Evolutionary conservation across 768 basidiomycete genomes (phyloP).

Genomic region (Neoboletus magnificus): DNA sequence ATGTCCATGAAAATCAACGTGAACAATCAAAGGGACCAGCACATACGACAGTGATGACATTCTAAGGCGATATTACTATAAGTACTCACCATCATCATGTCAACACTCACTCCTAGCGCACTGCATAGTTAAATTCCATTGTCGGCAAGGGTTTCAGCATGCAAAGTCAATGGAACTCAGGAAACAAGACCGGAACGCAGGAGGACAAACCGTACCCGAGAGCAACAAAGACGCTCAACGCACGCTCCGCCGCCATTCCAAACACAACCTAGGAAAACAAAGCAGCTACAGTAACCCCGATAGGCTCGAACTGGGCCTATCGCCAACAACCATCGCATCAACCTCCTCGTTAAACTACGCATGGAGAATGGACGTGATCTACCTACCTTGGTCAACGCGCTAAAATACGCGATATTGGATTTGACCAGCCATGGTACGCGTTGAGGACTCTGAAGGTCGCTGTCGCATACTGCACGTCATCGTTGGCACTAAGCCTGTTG

Average conservation of each 20-base stretch:
- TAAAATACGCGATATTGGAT: slow-evolving; percentile 56
- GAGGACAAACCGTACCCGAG: slow-evolving; percentile 39
- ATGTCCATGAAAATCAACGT: background rate
- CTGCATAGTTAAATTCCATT: slow-evolving; percentile 16
- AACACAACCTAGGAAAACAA: slow-evolving; percentile 61
- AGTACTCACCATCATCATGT: background rate
- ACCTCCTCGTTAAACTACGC: background rate
- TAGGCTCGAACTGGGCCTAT: slow-evolving; percentile 43
- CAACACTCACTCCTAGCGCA: slow-evolving; percentile 33
- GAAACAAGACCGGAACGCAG: background rate
- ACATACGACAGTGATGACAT: slow-evolving; percentile 33
- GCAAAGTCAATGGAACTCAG: background rate
- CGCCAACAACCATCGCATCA: background rate
- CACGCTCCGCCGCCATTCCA: slow-evolving; percentile 48
- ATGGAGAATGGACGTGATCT: too few relatives aligned
- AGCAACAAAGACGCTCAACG: slow-evolving; percentile 55
- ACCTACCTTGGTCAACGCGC: slow-evolving; percentile 29
- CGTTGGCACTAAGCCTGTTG: background rate
- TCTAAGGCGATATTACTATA: slow-evolving; percentile 16
- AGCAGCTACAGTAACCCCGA: slow-evolving; percentile 55
- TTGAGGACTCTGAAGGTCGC: slow-evolving; percentile 62
- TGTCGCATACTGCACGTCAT: slow-evolving; percentile 48
- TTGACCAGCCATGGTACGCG: slow-evolving; percentile 52
- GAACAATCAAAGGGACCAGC: background rate
- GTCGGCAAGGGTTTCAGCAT: background rate